Percentiles rank a stretch among this genome's conserved stretches.
Evolutionary conservation across 2,329 filamentous ascomycete species (phyloP).

Genomic region (Paecilomyces niveus): DNA sequence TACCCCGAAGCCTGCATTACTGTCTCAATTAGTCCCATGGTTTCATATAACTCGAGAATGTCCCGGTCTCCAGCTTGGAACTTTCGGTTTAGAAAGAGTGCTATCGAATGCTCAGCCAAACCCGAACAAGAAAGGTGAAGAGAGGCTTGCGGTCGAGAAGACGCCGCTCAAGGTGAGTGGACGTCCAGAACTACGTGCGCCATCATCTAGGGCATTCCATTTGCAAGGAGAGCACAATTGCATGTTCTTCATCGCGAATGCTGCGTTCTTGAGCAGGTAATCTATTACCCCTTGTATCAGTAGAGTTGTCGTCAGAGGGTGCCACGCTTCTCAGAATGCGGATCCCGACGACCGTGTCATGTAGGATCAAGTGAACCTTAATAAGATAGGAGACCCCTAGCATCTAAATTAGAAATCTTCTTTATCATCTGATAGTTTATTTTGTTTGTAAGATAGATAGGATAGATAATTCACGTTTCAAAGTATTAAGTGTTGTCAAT

Average conservation of each 20-base stretch:
- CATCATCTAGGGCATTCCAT: neutral
- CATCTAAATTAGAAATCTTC: neutral
- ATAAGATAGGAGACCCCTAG: neutral
- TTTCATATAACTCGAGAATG: neutral
- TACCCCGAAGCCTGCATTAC: neutral
- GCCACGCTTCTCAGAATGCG: neutral
- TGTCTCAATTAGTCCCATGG: neutral
- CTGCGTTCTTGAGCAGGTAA: neutral
- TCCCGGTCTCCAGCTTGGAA: neutral
- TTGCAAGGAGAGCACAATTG: neutral
- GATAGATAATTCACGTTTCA: neutral
- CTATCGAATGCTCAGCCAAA: neutral
- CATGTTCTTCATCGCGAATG: neutral
- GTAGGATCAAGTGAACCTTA: too few relatives aligned
- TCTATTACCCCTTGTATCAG: neutral
- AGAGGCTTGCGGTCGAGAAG: neutral
- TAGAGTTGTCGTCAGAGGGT: neutral
- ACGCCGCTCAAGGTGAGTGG: neutral
- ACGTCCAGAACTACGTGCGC: neutral
- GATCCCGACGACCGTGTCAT: neutral
- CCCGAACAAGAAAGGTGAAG: neutral
- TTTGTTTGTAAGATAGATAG: too few relatives aligned
- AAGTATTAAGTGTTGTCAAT: too few relatives aligned
- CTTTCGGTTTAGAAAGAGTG: neutral
- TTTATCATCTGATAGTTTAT: too few relatives aligned